Evolutionary conservation across 352 stramenopile genomes (phyloP).

Genomic region (Phytopythium oedochilum): DNA sequence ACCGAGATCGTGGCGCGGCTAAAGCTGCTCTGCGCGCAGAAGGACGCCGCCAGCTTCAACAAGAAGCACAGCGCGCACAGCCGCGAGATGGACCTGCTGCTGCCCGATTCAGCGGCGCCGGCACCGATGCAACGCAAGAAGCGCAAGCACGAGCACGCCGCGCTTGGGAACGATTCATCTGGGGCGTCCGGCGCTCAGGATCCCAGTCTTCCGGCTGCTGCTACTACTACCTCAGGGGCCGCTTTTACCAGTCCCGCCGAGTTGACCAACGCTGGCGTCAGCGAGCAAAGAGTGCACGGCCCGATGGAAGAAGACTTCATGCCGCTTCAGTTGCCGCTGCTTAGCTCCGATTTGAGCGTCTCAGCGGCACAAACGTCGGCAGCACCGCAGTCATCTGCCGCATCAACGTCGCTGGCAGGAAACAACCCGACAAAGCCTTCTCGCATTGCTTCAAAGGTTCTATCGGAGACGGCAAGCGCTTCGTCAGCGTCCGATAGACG

Average conservation of each 20-base stretch:
- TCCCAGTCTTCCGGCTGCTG: neutral
- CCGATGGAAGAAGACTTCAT: conserved; percentile 34
- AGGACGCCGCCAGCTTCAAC: conserved; percentile 67
- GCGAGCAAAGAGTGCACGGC: neutral
- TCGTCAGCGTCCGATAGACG: neutral
- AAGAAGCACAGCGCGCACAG: conserved; percentile 50
- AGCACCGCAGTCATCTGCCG: neutral
- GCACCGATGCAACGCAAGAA: conserved; percentile 22
- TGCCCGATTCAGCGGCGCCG: conserved; percentile 14
- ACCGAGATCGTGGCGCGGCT: conserved; percentile 62
- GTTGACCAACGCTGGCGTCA: neutral
- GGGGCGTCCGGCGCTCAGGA: neutral
- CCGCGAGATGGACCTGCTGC: conserved; percentile 28
- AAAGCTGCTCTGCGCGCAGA: conserved; percentile 59
- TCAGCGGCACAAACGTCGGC: neutral
- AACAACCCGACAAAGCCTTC: neutral
- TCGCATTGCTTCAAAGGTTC: neutral
- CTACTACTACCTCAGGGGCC: neutral
- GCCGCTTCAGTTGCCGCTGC: conserved; percentile 34
- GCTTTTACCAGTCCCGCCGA: neutral
- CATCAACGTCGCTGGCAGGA: neutral
- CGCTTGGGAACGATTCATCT: neutral
- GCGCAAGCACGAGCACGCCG: conserved; percentile 2
- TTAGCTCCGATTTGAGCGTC: conserved; percentile 21
- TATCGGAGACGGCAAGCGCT: neutral